phyloP scores from a whole-genome alignment of 148 eudicot genomes.

The Rhododendron ferrugineum region DNA sequence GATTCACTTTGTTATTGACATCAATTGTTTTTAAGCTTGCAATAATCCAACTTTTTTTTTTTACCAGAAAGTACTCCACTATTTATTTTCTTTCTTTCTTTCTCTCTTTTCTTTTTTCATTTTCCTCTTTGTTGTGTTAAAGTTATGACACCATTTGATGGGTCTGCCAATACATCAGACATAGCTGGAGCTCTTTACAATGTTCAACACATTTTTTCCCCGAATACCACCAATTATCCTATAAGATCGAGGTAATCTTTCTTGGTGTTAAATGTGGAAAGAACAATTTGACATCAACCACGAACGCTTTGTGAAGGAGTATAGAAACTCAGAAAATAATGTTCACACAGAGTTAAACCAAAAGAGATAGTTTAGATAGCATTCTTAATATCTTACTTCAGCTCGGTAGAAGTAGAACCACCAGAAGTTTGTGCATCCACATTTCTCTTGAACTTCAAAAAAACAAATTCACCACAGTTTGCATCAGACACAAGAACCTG shows the following conservation, averaged over 20 bases:
- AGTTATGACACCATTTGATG: background rate
- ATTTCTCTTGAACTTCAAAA: constrained; percentile 26
- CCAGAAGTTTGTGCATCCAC: constrained; percentile 33
- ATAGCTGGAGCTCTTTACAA: background rate
- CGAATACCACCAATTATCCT: background rate
- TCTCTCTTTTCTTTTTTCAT: background rate
- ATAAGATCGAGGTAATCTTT: background rate
- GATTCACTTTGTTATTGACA: background rate
- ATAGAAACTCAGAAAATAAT: background rate
- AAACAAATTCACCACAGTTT: constrained; percentile 35
- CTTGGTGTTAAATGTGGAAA: background rate
- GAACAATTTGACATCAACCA: background rate
- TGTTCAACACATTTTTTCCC: background rate
- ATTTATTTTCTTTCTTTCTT: background rate
- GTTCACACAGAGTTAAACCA: background rate
- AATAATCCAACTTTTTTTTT: background rate
- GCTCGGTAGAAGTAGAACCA: constrained; percentile 18
- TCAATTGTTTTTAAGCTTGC: background rate
- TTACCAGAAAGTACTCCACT: background rate
- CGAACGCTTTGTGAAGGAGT: background rate
- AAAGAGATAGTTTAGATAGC: background rate
- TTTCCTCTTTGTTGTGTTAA: background rate
- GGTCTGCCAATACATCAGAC: background rate
- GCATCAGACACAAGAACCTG: constrained; percentile 49
- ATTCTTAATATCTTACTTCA: constrained; percentile 25